Base-by-base conservation (phyloP, 495 filamentous ascomycete genomes). In the Lasiosphaeria hispida region DNA sequence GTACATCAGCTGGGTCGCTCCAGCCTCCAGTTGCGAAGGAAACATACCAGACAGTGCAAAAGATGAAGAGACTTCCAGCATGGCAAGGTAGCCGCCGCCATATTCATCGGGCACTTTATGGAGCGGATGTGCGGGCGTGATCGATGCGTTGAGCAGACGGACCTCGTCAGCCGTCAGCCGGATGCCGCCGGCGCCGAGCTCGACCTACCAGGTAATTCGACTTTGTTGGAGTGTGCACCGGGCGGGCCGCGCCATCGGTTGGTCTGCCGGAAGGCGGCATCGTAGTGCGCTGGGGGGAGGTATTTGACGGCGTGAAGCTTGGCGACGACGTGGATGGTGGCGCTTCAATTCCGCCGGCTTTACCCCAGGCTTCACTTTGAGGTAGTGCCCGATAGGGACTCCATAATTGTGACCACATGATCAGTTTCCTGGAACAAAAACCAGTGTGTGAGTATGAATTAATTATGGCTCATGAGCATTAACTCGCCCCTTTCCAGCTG, bases 51-150 rank as follows among this genome's bases (percentile, higher is more conserved):
- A 44, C 41, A 44, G 19, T 44, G 41, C 41, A 44, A 17, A 9
- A n/a, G 41, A 44, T 44, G 41, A 44, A 44, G n/a, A 44, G 7
- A 44, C 41, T 18, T 44, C 41, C 41, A 44, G 14, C 41, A 44
- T 44, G 8, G 10, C 41, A 14, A 44, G 14, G 19, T 44, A 44
- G 5, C 41, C 41, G 19, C 41, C 41, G 6, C 41, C 41, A 18
- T 44, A 13, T 17, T 44, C 41, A 4, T 44, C 41, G 41, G 41
- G 41, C 14, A 44, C 19, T 17, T 44, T 44, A 44, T 44, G 41
- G 19, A 44, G 41, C 41, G 41, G 41, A 17, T 44, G 41, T 9
- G 14, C 41, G 8, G 14, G 14, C 1, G 41, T 44, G 8, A 4
- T 18, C 8, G 41, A 17, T 4, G 14, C 14, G n/a, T 44, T 44